Base-by-base conservation (phyloP, 1,284 basidiomycete species). In the Puccinia hordei region DNA sequence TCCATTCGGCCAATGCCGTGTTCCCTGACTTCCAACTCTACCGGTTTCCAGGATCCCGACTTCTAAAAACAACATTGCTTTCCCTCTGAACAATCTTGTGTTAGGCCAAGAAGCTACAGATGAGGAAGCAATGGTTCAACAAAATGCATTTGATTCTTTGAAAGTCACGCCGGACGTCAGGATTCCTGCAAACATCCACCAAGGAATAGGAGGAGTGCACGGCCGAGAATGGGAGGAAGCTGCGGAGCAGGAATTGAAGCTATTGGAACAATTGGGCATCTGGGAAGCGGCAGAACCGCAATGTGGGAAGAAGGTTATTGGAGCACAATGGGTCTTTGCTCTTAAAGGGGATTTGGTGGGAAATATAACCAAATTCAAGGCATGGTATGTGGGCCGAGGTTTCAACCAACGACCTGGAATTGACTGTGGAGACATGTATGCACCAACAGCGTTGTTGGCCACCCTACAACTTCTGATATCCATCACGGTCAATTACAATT, bases 21-120 rank as follows among this genome's bases (percentile, higher is more conserved):
- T 73, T 73, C 33, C 53, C 55, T 4, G 53, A 3, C 2, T 73
- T 57, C 35, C 72, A 73, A 41, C 38, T 22, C 53, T 73, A 6
- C 72, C 72, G 4, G 41, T 59, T 1, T 15, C 33, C 27, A 4
- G n/a, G n/a, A n/a, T n/a, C n/a, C n/a, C n/a, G n/a, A n/a, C n/a
- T n/a, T n/a, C n/a, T n/a, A n/a, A n/a, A n/a, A n/a, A n/a, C n/a
- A n/a, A n/a, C n/a, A 46, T 73, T 22, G 4, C 30, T n/a, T 59
- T 73, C 27, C 4, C 44, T 1, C 55, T 73, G 15, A 59, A 73
- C 35, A 41, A 73, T 27, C 53, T 73, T 8, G 24, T 15, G 8
- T 53, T 59, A 2, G 71, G 53, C 15, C 27, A 73, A 27, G 71
- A 55, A 22, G 2, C 1, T 0, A 73, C 27, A 4, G 27, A 49